These are phyloP conservation scores for Spencermartinsiella ligniputridi DNA, from an alignment of 1,139 yeast genomes.

Conservation along the genomic window DNA sequence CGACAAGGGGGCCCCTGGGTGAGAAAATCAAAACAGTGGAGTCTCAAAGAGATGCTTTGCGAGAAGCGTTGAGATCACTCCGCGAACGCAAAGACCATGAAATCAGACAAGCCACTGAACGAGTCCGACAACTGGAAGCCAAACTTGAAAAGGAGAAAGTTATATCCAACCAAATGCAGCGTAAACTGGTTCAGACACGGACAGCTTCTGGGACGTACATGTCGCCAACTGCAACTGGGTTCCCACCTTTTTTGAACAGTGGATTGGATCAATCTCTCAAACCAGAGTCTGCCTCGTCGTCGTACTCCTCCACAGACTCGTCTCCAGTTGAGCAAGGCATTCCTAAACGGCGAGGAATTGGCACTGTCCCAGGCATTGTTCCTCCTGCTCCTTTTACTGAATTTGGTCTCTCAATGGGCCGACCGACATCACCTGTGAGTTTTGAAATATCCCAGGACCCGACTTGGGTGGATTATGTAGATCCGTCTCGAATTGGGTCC, in stretches of 20 bases:
- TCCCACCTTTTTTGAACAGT: slow-evolving; percentile 6
- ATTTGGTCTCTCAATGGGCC: slow-evolving; percentile 11
- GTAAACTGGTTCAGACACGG: slow-evolving; percentile 26
- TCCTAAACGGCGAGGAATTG: slow-evolving; percentile 19
- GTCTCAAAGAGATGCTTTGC: slow-evolving; percentile 42
- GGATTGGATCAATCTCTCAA: background rate
- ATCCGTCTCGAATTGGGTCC: slow-evolving; percentile 17
- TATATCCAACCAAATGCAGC: slow-evolving; percentile 25
- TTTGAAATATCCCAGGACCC: slow-evolving; percentile 29
- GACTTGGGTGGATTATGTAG: slow-evolving; percentile 28
- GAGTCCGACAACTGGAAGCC: slow-evolving; percentile 30
- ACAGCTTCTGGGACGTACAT: slow-evolving; percentile 11
- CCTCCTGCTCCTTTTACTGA: slow-evolving; percentile 14
- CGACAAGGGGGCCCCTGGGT: slow-evolving; percentile 33
- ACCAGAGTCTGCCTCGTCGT: slow-evolving; percentile 9
- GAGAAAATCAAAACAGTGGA: slow-evolving; percentile 35
- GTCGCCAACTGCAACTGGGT: slow-evolving; percentile 4
- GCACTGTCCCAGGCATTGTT: slow-evolving; percentile 18
- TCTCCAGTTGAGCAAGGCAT: slow-evolving; percentile 8
- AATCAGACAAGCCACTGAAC: slow-evolving; percentile 29
- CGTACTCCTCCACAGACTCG: slow-evolving; percentile 11
- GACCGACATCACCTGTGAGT: slow-evolving; percentile 24
- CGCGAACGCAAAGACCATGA: slow-evolving; percentile 38
- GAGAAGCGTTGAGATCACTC: slow-evolving; percentile 36
- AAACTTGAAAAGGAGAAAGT: slow-evolving; percentile 28